Conservation (phyloP, 139 green algal species). For the Chlamydomonas incerta region DNA sequence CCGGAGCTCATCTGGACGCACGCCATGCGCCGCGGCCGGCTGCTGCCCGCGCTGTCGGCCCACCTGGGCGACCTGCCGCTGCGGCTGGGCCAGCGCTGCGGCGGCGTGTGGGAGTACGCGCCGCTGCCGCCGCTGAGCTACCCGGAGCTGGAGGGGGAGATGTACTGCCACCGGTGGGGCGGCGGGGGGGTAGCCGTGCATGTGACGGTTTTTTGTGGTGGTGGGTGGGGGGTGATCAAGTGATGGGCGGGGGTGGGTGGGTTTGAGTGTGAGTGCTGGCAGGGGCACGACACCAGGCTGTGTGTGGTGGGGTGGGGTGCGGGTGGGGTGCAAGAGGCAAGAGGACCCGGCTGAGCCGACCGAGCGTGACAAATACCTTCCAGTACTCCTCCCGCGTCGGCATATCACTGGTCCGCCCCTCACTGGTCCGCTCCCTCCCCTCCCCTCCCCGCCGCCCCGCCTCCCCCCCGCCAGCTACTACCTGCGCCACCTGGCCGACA, state of each 20-base stretch:
- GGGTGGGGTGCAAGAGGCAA: no score
- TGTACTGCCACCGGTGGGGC: constrained; percentile 56
- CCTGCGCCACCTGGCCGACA: constrained; percentile 90
- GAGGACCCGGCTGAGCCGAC: no score
- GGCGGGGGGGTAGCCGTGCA: no score
- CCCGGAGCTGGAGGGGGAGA: constrained; percentile 79
- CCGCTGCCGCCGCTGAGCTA: constrained; percentile 90
- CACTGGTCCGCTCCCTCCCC: background rate
- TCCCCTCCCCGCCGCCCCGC: background rate
- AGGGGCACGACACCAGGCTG: no score
- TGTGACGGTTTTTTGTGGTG: background rate
- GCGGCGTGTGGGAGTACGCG: constrained; percentile 89
- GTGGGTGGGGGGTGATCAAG: no score
- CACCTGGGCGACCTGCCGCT: constrained; percentile 81
- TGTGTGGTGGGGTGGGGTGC: no score
- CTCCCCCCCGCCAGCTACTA: constrained; percentile 90
- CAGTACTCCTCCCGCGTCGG: no score
- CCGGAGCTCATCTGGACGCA: constrained; percentile 96
- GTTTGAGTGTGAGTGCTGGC: no score
- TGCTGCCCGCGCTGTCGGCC: constrained; percentile 73
- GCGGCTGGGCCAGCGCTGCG: constrained; percentile 72
- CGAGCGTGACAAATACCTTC: no score
- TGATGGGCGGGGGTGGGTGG: no score
- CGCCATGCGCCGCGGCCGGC: constrained; percentile 81
- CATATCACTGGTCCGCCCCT: background rate